Evolutionary conservation across 75 land plant species (phyloP), one percentile per base, ranked within the genome.

Genomic region (Picea glauca): DNA sequence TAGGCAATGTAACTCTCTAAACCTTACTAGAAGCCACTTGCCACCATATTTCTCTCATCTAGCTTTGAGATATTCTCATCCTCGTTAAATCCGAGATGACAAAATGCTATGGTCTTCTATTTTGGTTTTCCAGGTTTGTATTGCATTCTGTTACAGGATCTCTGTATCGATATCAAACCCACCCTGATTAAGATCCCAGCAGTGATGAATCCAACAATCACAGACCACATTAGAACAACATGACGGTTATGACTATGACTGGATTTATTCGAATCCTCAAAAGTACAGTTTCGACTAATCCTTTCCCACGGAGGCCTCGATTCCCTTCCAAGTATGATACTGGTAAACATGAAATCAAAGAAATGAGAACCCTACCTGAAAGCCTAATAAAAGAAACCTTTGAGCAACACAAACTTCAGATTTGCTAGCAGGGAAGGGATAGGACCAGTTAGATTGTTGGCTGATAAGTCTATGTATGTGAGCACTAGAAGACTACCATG

Each of bases 21-120:
- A 89, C 90, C 60, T 81, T 90, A 11, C 96, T 92, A 73, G 88
- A 88, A 60, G 81, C 77, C 40, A 76, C 83, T 64, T 62, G 92
- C 94, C 43, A 86, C 70, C 15, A 82, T 72, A 80, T 80, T 88
- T 40, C 87, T 88, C 68, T 90, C 90, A 78, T 85, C 79, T 82
- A 90, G 72, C 64, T 77, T 83, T 59, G 77, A 79, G 12, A 90
- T 62, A 43, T 86, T 80, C 46, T 91, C 88, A 50, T 85, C 80
- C 79, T 94, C 93, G 11, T 88, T 85, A 30, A 84, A 77, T 23
- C 79, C 78, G 4, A 94, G 80, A 59, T 90, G 90, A 62, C 87
- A 90, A 74, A 87, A 85, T 64, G 86, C 84, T 3, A 84, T 83
- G 17, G 80, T 80, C 21, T 78, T 82, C 84, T 85, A 87, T 30